Evolutionary conservation across 2,329 filamentous ascomycete genomes (phyloP).

Genomic region (Trichoderma atroviride): DNA sequence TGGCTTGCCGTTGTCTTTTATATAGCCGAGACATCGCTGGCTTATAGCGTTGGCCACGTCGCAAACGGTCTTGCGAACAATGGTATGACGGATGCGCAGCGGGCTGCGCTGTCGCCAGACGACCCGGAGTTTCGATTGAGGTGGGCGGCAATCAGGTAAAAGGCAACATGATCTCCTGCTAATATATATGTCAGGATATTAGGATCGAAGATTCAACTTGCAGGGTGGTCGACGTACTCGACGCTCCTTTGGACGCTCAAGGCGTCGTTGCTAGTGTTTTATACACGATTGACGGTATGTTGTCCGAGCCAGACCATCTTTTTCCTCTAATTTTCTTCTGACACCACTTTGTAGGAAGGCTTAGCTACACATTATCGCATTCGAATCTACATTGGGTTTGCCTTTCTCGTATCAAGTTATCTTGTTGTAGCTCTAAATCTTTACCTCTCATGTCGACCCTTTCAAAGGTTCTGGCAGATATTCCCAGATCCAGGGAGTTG

Average conservation of each 20-base stretch:
- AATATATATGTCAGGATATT: constrained; percentile 44
- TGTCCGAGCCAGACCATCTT: background rate
- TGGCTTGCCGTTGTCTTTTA: constrained; percentile 58
- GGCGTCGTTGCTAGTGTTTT: constrained; percentile 59
- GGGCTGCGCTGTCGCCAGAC: constrained; percentile 46
- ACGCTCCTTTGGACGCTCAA: constrained; percentile 59
- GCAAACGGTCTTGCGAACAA: constrained; percentile 59
- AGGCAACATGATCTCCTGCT: background rate
- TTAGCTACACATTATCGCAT: constrained; percentile 39
- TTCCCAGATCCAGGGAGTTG: constrained; percentile 58
- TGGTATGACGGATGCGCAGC: constrained; percentile 55
- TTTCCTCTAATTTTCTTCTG: background rate
- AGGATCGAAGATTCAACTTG: constrained; percentile 60
- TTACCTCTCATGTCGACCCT: constrained; percentile 55
- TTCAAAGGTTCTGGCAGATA: constrained; percentile 61
- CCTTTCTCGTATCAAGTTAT: constrained; percentile 52
- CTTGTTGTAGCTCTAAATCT: constrained; percentile 53
- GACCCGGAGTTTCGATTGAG: constrained; percentile 49
- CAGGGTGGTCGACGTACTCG: constrained; percentile 59
- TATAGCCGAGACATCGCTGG: constrained; percentile 52
- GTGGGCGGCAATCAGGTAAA: constrained; percentile 30
- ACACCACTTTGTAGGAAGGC: background rate
- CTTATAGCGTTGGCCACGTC: constrained; percentile 53
- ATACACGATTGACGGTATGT: constrained; percentile 51
- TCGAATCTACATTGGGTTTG: constrained; percentile 55